phyloP scores from a whole-genome alignment of 768 basidiomycete genomes.

The Pleurotus tuber-regium region DNA sequence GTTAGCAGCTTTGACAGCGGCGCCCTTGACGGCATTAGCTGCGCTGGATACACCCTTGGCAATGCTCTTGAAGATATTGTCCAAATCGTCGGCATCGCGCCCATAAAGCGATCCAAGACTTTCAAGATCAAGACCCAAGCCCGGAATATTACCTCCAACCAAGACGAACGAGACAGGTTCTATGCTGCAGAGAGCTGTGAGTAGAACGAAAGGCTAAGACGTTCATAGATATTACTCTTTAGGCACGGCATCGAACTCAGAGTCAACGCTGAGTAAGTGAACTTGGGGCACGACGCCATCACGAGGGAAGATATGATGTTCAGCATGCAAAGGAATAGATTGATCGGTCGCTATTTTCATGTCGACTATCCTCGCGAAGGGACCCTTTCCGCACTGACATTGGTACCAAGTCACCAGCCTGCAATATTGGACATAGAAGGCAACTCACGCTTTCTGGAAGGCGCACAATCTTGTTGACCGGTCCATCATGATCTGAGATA shows the following conservation, averaged over 20 bases:
- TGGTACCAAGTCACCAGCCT: background rate
- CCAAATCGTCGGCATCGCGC: conserved; percentile 4
- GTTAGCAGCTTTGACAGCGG: conserved; percentile 3
- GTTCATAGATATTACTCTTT: background rate
- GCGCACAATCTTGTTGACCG: conserved; percentile 50
- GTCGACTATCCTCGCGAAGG: conserved; percentile 32
- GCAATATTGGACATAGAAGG: background rate
- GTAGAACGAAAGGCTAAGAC: background rate
- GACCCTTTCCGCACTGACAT: conserved; percentile 35
- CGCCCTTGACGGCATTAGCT: conserved; percentile 5
- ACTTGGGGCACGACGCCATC: conserved; percentile 25
- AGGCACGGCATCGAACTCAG: conserved; percentile 27
- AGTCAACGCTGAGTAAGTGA: conserved; percentile 30
- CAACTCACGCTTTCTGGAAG: conserved; percentile 47
- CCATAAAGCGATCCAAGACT: background rate
- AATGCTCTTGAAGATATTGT: conserved; percentile 8
- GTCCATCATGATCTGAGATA: conserved; percentile 33
- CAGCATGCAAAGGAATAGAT: conserved; percentile 26
- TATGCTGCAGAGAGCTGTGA: background rate
- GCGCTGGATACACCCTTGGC: background rate
- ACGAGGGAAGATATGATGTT: conserved; percentile 21
- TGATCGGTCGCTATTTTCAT: conserved; percentile 36
- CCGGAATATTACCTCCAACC: conserved; percentile 5
- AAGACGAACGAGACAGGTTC: conserved; percentile 5
- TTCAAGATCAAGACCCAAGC: background rate